Evolutionary conservation across 805 yeast species (phyloP), one percentile per base, ranked within the genome.

Genomic region (Yarrowia sp.): DNA sequence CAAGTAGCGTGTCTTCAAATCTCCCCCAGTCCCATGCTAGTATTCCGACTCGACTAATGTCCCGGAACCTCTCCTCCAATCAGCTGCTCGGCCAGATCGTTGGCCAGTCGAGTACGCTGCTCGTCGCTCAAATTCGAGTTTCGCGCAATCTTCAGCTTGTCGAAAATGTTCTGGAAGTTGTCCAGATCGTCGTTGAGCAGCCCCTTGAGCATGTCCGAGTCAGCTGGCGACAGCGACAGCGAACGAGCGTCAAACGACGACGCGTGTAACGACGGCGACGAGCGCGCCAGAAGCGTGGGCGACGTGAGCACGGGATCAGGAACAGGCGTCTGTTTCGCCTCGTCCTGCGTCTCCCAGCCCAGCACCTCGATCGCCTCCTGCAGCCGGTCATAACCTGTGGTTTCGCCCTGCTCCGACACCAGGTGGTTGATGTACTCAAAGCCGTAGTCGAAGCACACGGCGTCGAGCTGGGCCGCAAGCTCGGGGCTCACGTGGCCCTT

Each of bases 91-190:
- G 78, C 78, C 14, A 76, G 65, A 16, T 71, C 67, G 30, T 74
- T 75, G 3, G 77, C 77, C 44, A 76, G 68, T 30, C 70, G 68
- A 56, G 40, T 65, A 32, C 76, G 70, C 64, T 76, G 75, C 19
- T 73, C 75, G 6, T 70, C 64, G 5, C 71, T 59, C 69, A 73
- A 67, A 6, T 69, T 62, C 11, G 66, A 19, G 38, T 67, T 69
- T 16, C 72, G 65, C 3, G 76, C 75, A 7, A 38, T 65, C 46
- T 64, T 62, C 41, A 75, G 71, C 40, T 71, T 68, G 14, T 64
- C 67, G 66, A 74, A 66, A 19, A 75, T 70, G 32, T 66, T 66
- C 48, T 73, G 75, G 24, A 75, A 49, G 26, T 72, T 75, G n/a
- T 71, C 73, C 24, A 68, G 68, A n/a, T 54, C 59, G n/a, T 51